A percentile compares a stretch with the other conserved stretches of the same genome.
These are phyloP conservation scores for Colletotrichum echinochloae DNA, from an alignment of 2,329 filamentous ascomycete genomes.

Conservation along the genomic window DNA sequence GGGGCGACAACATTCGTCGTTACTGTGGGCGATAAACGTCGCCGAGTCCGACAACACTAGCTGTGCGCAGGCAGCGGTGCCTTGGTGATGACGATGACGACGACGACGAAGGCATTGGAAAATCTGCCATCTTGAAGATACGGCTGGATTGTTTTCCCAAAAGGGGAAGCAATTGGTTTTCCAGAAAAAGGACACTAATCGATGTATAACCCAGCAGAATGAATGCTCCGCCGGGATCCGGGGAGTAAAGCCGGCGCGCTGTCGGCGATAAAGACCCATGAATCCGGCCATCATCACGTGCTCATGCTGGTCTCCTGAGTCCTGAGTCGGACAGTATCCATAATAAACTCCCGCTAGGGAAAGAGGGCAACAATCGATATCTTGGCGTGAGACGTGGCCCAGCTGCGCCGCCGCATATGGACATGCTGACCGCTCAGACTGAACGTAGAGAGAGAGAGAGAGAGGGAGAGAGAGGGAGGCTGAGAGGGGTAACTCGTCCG, in stretches of 20 bases:
- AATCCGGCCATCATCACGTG: not conserved
- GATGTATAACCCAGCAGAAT: too few relatives aligned
- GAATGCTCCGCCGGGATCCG: too few relatives aligned
- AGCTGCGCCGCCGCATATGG: not conserved
- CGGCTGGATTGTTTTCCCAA: not conserved
- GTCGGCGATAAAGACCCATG: conserved; percentile 1
- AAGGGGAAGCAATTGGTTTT: not conserved
- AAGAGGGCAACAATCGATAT: conserved; percentile 32
- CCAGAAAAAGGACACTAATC: conserved; percentile 2
- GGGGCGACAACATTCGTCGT: not conserved
- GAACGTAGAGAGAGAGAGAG: too few relatives aligned
- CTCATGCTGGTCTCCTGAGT: too few relatives aligned
- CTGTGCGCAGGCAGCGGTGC: not conserved
- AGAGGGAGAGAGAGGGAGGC: not conserved
- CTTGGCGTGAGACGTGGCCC: not conserved
- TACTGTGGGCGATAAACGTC: not conserved
- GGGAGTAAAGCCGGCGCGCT: not conserved
- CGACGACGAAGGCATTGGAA: not conserved
- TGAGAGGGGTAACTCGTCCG: too few relatives aligned
- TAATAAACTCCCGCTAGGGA: not conserved
- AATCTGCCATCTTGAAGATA: not conserved
- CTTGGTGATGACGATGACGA: not conserved
- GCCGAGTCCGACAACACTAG: not conserved
- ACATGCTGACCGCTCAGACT: not conserved
- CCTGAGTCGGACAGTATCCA: too few relatives aligned